These are phyloP conservation scores for Hyaloscypha variabilis DNA, from an alignment of 495 filamentous ascomycete species.

Conservation along the genomic window DNA sequence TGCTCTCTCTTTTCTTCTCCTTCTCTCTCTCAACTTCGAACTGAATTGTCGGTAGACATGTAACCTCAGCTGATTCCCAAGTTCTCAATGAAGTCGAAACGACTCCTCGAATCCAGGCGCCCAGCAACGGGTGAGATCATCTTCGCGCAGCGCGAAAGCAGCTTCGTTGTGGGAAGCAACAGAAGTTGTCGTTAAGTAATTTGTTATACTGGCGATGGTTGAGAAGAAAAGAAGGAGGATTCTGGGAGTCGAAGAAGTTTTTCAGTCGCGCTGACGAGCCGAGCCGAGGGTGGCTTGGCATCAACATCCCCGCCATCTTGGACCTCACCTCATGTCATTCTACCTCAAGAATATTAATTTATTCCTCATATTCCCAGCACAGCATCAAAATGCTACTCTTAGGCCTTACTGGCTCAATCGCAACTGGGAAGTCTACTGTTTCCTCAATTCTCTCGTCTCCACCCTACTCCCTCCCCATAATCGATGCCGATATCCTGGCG, in stretches of 20 bases:
- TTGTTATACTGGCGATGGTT: not conserved
- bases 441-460: conserved; percentile 76
- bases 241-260: not conserved
- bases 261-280: not conserved
- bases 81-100: conserved; percentile 65
- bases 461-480: conserved; percentile 85
- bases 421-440: conserved; percentile 97
- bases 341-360: too few relatives aligned
- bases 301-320: not conserved
- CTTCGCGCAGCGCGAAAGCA: conserved; percentile 78
- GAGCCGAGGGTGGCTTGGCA: not conserved
- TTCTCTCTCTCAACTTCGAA: not conserved
- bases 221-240: not conserved
- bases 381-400: conserved; percentile 77
- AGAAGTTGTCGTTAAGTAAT: conserved; percentile 62
- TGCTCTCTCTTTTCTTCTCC: too few relatives aligned
- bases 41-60: conserved; percentile 40
- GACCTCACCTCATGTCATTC: not conserved
- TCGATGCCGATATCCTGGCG: conserved; percentile 93
- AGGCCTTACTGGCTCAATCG: conserved; percentile 95
- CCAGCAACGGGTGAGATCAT: conserved; percentile 72
- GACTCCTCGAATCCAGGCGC: conserved; percentile 75
- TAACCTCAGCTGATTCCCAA: conserved; percentile 84
- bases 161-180: conserved; percentile 46
- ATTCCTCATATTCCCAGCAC: not conserved